These are phyloP conservation scores for Casuarina glauca DNA, from an alignment of 306 rosid genomes.

Conservation along the genomic window DNA sequence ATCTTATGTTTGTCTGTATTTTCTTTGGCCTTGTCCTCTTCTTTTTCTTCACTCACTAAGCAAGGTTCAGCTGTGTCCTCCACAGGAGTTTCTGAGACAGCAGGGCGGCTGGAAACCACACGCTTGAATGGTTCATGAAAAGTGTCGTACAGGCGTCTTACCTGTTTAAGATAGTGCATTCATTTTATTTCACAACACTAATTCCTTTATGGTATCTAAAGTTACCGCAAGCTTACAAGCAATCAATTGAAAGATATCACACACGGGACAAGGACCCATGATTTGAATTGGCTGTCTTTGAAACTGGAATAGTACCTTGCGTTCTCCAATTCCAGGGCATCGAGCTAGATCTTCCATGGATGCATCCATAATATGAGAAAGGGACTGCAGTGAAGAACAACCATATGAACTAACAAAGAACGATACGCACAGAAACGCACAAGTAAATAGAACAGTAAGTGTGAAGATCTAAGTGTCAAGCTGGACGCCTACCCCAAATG, in stretches of 20 bases:
- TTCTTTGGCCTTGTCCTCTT: conserved; percentile 35
- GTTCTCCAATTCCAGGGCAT: conserved; percentile 99
- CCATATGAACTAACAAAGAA: conserved; percentile 9
- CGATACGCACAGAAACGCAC: not conserved
- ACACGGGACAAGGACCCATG: conserved; percentile 7
- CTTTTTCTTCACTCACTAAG: conserved; percentile 40
- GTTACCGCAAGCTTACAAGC: conserved; percentile 7
- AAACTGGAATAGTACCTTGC: conserved; percentile 62
- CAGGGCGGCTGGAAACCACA: conserved; percentile 52
- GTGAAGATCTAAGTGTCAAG: conserved; percentile 10
- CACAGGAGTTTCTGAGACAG: conserved; percentile 41
- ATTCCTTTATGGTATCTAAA: not conserved
- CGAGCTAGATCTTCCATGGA: conserved; percentile 99
- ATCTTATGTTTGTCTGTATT: conserved; percentile 42
- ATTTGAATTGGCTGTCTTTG: conserved; percentile 16
- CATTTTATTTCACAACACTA: conserved; percentile 17
- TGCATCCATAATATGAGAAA: conserved; percentile 89
- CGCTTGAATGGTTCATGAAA: conserved; percentile 97
- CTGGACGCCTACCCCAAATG: conserved; percentile 69
- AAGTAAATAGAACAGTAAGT: not conserved
- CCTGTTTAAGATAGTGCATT: conserved; percentile 45
- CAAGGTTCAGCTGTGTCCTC: conserved; percentile 46
- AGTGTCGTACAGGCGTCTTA: conserved; percentile 80
- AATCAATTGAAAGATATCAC: conserved; percentile 8
- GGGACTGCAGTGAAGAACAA: conserved; percentile 58